phyloP scores from a whole-genome alignment of 2,329 filamentous ascomycete genomes.

The Colletotrichum paranaense region DNA sequence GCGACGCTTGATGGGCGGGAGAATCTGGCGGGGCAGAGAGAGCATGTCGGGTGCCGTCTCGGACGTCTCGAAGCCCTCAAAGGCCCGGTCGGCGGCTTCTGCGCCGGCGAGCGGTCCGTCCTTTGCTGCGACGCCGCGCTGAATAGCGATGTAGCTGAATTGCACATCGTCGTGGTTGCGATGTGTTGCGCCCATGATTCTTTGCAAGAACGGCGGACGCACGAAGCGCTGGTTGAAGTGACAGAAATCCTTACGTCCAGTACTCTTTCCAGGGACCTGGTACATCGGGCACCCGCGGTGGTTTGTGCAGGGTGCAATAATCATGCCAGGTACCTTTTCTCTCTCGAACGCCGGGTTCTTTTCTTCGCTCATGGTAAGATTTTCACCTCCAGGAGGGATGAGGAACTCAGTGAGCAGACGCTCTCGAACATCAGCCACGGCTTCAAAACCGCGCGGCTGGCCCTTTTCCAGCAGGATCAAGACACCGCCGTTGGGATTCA shows the following conservation, averaged over 20 bases:
- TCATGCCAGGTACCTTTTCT: constrained; percentile 69
- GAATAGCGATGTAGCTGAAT: constrained; percentile 90
- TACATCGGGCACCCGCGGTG: constrained; percentile 94
- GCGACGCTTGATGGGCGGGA: constrained; percentile 85
- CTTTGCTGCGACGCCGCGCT: constrained; percentile 70
- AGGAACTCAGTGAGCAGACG: constrained; percentile 83
- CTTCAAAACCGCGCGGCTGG: constrained; percentile 90
- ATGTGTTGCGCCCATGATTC: constrained; percentile 74
- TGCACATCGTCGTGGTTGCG: constrained; percentile 90
- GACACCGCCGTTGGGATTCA: constrained; percentile 86
- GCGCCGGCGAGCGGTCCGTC: constrained; percentile 56
- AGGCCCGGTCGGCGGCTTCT: constrained; percentile 72
- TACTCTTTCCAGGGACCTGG: constrained; percentile 72
- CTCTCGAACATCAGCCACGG: constrained; percentile 85
- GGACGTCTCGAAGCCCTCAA: constrained; percentile 75
- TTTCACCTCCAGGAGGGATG: constrained; percentile 62
- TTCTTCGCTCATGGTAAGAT: constrained; percentile 51
- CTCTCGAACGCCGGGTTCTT: constrained; percentile 53
- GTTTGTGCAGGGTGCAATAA: constrained; percentile 86
- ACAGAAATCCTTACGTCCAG: constrained; percentile 88
- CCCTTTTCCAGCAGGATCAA: constrained; percentile 92
- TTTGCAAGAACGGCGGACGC: constrained; percentile 84
- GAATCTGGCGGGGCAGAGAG: constrained; percentile 80
- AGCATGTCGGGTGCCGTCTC: constrained; percentile 64
- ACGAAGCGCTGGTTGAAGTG: constrained; percentile 91